phyloP scores from a whole-genome alignment of 2,329 filamentous ascomycete genomes.

The Verticillium albo-atrum region DNA sequence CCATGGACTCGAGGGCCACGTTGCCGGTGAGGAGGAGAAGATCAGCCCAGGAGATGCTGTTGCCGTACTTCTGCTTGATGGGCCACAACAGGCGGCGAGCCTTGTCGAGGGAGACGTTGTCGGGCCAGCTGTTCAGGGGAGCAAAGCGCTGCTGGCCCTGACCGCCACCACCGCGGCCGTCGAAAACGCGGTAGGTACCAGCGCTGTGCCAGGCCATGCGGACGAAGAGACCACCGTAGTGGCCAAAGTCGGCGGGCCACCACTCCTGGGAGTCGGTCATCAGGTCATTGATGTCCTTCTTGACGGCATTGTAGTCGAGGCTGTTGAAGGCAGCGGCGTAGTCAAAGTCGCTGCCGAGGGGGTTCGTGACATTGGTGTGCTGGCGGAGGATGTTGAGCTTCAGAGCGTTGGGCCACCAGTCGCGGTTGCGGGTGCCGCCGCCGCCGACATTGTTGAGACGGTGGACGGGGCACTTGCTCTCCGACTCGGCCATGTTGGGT shows the following conservation, averaged over 20 bases:
- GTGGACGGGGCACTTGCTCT: background rate
- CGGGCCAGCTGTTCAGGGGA: constrained; percentile 77
- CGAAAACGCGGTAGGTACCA: constrained; percentile 71
- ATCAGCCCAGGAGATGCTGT: constrained; percentile 79
- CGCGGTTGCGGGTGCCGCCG: constrained; percentile 61
- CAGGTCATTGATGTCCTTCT: constrained; percentile 66
- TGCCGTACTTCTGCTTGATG: constrained; percentile 80
- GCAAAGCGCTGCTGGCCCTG: constrained; percentile 73
- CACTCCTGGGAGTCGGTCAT: constrained; percentile 78
- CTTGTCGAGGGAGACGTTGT: constrained; percentile 76
- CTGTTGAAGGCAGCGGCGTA: constrained; percentile 69
- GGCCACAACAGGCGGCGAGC: constrained; percentile 67
- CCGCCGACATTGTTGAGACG: constrained; percentile 40
- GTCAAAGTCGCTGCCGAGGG: constrained; percentile 62
- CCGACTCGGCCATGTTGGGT: background rate
- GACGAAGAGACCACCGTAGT: constrained; percentile 77
- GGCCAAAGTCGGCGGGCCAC: constrained; percentile 79
- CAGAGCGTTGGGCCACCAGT: constrained; percentile 72
- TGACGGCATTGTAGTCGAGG: constrained; percentile 65
- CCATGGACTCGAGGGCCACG: constrained; percentile 74
- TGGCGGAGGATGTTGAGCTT: constrained; percentile 70
- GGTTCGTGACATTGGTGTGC: constrained; percentile 59
- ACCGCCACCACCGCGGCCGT: constrained; percentile 71
- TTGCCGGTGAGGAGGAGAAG: constrained; percentile 68
- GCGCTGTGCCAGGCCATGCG: constrained; percentile 80